phyloP scores from a whole-genome alignment of 257 asterid genomes.

The Gynochthodes officinalis region DNA sequence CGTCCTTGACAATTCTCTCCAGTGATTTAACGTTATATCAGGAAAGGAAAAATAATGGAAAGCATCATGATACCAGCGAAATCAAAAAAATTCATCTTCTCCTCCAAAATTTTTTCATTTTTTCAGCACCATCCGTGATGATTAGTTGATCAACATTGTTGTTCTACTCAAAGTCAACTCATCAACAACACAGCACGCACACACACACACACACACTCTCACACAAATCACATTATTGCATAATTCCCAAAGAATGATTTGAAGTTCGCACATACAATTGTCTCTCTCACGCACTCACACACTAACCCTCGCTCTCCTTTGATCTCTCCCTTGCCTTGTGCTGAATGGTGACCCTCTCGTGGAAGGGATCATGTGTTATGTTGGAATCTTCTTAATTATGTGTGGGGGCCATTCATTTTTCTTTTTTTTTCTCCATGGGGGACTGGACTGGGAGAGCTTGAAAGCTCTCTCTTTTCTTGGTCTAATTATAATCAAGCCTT shows the following conservation, averaged over 20 bases:
- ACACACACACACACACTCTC: too few species aligned
- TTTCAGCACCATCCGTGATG: constrained; percentile 9
- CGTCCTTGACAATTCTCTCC: constrained; percentile 8
- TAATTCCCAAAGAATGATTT: constrained; percentile 10
- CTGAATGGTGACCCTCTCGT: constrained; percentile 17
- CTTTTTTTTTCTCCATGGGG: constrained; percentile 3
- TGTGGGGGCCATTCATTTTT: constrained; percentile 11
- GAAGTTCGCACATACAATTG: too few species aligned
- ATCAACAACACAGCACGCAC: background rate
- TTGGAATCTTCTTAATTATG: constrained; percentile 14
- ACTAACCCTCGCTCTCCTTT: background rate
- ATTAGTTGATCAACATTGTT: constrained; percentile 15
- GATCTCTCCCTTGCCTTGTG: constrained; percentile 11
- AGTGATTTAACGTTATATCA: constrained; percentile 15
- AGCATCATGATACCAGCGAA: constrained; percentile 14
- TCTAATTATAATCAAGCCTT: constrained; percentile 13
- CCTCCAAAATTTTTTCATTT: background rate
- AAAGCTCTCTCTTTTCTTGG: background rate
- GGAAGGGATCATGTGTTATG: constrained; percentile 17
- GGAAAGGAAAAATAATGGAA: constrained; percentile 9
- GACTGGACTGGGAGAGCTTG: background rate
- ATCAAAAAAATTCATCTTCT: background rate
- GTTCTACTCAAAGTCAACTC: constrained; percentile 8
- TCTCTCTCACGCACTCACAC: background rate
- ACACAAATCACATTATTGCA: background rate